A percentile compares a stretch with the other conserved stretches of the same genome.
phyloP scores from a whole-genome alignment of 2,329 filamentous ascomycete species.

The Colletotrichum orchidophilum region DNA sequence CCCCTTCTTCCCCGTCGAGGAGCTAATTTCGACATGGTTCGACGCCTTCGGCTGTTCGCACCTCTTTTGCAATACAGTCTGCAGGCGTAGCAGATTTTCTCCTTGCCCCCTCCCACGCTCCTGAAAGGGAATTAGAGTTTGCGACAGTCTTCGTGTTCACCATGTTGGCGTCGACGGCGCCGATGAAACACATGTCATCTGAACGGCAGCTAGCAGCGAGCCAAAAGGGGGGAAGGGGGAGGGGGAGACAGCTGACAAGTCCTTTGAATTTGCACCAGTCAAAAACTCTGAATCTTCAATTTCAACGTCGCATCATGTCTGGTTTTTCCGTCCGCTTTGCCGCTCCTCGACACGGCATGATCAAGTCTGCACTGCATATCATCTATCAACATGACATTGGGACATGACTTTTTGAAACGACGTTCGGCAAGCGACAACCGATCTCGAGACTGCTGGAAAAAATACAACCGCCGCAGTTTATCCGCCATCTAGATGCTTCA shows the following conservation, averaged over 20 bases:
- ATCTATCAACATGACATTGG: background rate
- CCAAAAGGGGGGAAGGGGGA: no score
- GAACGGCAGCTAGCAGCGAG: background rate
- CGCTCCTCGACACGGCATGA: background rate
- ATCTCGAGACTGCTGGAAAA: background rate
- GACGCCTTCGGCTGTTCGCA: background rate
- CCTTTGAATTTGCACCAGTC: constrained; percentile 23
- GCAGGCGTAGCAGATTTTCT: constrained; percentile 1
- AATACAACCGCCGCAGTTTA: background rate
- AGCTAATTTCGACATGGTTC: background rate
- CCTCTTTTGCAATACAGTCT: background rate
- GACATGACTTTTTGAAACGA: background rate
- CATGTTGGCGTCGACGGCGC: background rate
- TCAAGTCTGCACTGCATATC: background rate
- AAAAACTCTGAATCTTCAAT: constrained; percentile 1
- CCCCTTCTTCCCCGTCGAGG: background rate
- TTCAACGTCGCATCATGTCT: constrained; percentile 3
- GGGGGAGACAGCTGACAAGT: background rate
- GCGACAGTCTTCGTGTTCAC: background rate
- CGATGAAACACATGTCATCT: constrained; percentile 16
- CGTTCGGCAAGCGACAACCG: background rate
- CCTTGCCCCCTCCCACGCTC: background rate
- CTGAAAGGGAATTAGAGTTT: constrained; percentile 10
- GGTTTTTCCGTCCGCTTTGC: background rate
- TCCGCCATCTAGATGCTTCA: background rate